These are phyloP conservation scores for Metarhizium humberi DNA, from an alignment of 2,329 filamentous ascomycete species.

Conservation along the genomic window DNA sequence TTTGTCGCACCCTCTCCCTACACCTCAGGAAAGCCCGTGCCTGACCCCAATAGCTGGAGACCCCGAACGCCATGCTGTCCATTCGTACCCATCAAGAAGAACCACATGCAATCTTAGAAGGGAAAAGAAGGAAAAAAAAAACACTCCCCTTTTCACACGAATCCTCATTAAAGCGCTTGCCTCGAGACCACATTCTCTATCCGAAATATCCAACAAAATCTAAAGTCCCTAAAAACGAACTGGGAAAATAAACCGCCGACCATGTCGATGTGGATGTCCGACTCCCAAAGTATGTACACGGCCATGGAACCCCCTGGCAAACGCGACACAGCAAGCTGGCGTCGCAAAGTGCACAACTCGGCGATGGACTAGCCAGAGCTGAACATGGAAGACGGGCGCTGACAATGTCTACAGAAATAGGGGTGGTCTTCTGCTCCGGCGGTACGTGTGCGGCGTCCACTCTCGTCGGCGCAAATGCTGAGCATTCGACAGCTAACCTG, in stretches of 20 bases:
- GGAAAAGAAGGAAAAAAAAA: background rate
- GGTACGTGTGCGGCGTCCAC: slow-evolving; percentile 52
- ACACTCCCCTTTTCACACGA: background rate
- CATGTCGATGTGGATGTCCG: slow-evolving; percentile 87
- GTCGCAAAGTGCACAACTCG: slow-evolving; percentile 1
- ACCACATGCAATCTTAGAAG: background rate
- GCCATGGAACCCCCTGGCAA: background rate
- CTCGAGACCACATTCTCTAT: background rate
- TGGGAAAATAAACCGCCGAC: slow-evolving; percentile 7
- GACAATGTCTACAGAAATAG: slow-evolving; percentile 62
- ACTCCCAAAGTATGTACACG: slow-evolving; percentile 72
- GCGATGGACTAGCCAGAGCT: background rate
- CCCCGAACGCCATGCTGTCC: slow-evolving; percentile 9
- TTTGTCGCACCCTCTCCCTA: background rate
- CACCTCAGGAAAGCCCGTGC: background rate
- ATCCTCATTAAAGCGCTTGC: too few relatives aligned
- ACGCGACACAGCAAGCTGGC: background rate
- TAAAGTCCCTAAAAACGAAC: background rate
- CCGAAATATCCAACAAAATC: background rate
- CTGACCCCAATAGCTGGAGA: slow-evolving; percentile 5
- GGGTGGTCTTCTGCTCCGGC: slow-evolving; percentile 94
- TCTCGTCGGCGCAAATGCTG: slow-evolving; percentile 12
- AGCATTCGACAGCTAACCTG: slow-evolving; percentile 3
- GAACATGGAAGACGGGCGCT: background rate
- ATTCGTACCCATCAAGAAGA: slow-evolving; percentile 1